These are phyloP conservation scores for Pecoramyces ruminantium DNA, from an alignment of 192 early-diverging fungal species.

Conservation along the genomic window DNA sequence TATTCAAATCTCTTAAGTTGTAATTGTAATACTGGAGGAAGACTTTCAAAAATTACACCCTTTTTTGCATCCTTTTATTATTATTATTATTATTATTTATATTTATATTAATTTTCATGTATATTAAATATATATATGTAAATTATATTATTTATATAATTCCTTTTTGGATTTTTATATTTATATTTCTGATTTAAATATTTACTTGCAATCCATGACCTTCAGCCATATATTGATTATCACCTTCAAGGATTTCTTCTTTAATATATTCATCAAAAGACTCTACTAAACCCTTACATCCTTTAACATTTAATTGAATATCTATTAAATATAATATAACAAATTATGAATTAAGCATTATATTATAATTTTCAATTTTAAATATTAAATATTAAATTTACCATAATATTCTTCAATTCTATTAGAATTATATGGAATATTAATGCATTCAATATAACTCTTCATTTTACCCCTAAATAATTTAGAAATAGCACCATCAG, in stretches of 20 bases:
- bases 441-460: conserved; percentile 87
- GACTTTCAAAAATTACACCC: conserved; percentile 81
- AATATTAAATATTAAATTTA: conserved; percentile 12
- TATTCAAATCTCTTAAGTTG: conserved; percentile 99
- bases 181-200: too few species aligned
- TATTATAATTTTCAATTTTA: too few species aligned
- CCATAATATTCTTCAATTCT: conserved; percentile 88
- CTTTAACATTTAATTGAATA: conserved; percentile 94
- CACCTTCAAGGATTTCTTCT: conserved; percentile 85
- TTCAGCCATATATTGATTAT: conserved; percentile 91
- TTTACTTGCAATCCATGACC: conserved; percentile 64
- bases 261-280: conserved; percentile 82
- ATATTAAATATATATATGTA: too few species aligned
- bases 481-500: conserved; percentile 74
- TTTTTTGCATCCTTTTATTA: conserved; percentile 66
- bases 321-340: conserved; percentile 35
- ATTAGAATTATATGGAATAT: conserved; percentile 88
- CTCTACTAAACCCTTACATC: conserved; percentile 63
- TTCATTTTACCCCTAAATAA: conserved; percentile 98
- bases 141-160: too few species aligned
- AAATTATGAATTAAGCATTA: too few species aligned
- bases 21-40: conserved; percentile 88
- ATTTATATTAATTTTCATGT: neutral
- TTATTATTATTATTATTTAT: neutral
- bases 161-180: too few species aligned